Evolutionary conservation across 2,329 filamentous ascomycete species (phyloP).

Genomic region (Talaromyces sp.): DNA sequence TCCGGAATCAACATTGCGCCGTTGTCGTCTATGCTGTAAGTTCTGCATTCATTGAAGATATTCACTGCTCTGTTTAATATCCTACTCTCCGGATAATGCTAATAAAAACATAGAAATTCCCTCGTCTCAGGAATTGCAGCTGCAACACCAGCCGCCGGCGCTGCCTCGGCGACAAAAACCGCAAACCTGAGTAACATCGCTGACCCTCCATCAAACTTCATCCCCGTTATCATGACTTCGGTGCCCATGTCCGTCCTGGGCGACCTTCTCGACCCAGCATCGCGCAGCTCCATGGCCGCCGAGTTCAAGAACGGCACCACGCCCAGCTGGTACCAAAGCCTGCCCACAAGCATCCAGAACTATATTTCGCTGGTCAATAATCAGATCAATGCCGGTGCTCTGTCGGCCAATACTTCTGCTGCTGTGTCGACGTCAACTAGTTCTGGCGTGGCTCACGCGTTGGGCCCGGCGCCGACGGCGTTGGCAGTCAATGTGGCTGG

Average conservation of each 20-base stretch:
- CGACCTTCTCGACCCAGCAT: slow-evolving; percentile 23
- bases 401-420: slow-evolving; percentile 22
- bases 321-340: slow-evolving; percentile 26
- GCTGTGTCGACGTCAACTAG: slow-evolving; percentile 13
- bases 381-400: slow-evolving; percentile 22
- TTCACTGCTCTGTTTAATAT: not conserved
- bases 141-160: slow-evolving; percentile 6
- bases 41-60: not conserved
- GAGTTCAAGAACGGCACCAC: slow-evolving; percentile 28
- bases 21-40: slow-evolving; percentile 8
- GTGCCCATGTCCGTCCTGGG: slow-evolving; percentile 26
- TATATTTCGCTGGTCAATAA: slow-evolving; percentile 27
- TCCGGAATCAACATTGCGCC: slow-evolving; percentile 3
- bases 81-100: not conserved
- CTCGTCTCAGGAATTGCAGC: slow-evolving; percentile 5
- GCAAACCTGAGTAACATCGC: slow-evolving; percentile 28
- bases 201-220: slow-evolving; percentile 24
- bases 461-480: slow-evolving; percentile 7
- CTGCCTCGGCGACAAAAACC: slow-evolving; percentile 16
- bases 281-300: slow-evolving; percentile 25
- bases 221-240: slow-evolving; percentile 25
- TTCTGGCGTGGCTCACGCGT: slow-evolving; percentile 7
- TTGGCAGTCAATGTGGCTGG: slow-evolving; percentile 16
- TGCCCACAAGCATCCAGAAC: slow-evolving; percentile 27
- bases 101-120: not conserved